These are phyloP conservation scores for Penicillium digitatum DNA, from an alignment of 2,329 filamentous ascomycete species.

Conservation along the genomic window DNA sequence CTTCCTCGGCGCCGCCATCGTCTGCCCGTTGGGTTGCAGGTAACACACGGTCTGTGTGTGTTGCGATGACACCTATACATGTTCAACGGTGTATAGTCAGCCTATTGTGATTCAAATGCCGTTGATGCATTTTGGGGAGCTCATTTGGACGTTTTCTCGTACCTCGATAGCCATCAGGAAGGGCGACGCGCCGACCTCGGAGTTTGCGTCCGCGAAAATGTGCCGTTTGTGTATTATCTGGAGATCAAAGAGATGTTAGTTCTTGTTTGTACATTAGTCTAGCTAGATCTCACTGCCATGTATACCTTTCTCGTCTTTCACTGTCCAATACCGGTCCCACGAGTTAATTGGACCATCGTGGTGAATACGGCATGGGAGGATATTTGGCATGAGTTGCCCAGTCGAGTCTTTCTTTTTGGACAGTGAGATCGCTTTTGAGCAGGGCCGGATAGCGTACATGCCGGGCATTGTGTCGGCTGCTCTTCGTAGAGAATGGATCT, in stretches of 20 bases:
- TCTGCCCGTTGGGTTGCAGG: conserved; percentile 30
- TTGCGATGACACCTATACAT: conserved; percentile 54
- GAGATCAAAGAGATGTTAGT: not conserved
- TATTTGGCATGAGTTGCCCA: conserved; percentile 57
- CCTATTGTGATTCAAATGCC: not conserved
- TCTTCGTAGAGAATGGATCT: not conserved
- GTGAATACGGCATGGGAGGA: conserved; percentile 76
- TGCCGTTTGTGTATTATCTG: conserved; percentile 46
- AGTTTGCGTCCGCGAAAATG: conserved; percentile 81
- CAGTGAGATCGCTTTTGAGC: conserved; percentile 19
- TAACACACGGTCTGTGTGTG: conserved; percentile 43
- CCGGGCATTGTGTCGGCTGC: conserved; percentile 15
- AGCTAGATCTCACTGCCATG: not conserved
- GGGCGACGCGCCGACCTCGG: conserved; percentile 59
- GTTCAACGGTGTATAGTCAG: not conserved
- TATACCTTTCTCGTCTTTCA: conserved; percentile 42
- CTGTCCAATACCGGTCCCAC: conserved; percentile 64
- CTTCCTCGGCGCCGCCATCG: conserved; percentile 45
- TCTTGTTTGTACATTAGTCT: not conserved
- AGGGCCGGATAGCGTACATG: conserved; percentile 38
- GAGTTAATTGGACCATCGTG: conserved; percentile 69
- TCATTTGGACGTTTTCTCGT: conserved; percentile 1
- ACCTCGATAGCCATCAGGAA: conserved; percentile 70
- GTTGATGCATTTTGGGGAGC: not conserved
- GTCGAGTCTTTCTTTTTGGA: conserved; percentile 19